These are phyloP conservation scores for Begonia peltatifolia DNA, from an alignment of 306 rosid genomes.

Conservation along the genomic window DNA sequence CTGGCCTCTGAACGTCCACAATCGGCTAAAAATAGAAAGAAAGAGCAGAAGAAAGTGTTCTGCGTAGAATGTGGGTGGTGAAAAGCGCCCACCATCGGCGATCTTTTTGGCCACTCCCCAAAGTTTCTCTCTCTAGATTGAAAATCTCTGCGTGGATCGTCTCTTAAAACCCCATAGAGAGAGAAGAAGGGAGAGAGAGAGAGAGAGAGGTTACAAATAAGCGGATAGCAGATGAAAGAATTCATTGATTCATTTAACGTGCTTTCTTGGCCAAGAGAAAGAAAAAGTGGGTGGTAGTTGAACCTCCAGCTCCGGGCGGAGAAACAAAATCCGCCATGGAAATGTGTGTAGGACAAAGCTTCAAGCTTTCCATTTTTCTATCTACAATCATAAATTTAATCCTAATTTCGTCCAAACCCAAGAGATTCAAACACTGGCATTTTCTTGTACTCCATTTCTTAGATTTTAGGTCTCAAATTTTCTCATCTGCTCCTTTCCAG, in stretches of 20 bases:
- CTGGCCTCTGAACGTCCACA: too few species aligned
- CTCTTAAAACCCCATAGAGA: too few species aligned
- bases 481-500: too few species aligned
- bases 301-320: slow-evolving; percentile 28
- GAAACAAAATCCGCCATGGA: slow-evolving; percentile 6
- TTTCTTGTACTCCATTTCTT: too few species aligned
- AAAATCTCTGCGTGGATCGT: slow-evolving; percentile 13
- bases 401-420: too few species aligned
- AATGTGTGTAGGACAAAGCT: too few species aligned
- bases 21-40: background rate
- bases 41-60: background rate
- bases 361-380: too few species aligned
- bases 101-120: slow-evolving; percentile 6
- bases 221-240: slow-evolving; percentile 25
- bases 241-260: slow-evolving; percentile 54
- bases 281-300: slow-evolving; percentile 81
- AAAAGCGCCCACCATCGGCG: background rate
- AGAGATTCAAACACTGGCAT: too few species aligned
- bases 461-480: too few species aligned
- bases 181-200: slow-evolving; percentile 3
- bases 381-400: too few species aligned
- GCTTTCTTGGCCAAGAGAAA: slow-evolving; percentile 58
- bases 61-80: background rate
- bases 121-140: slow-evolving; percentile 27
- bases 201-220: slow-evolving; percentile 9